Percentiles rank a stretch among this genome's conserved stretches.
phyloP scores from a whole-genome alignment of 2,329 filamentous ascomycete species.

The Xenoacremonium recifei region DNA sequence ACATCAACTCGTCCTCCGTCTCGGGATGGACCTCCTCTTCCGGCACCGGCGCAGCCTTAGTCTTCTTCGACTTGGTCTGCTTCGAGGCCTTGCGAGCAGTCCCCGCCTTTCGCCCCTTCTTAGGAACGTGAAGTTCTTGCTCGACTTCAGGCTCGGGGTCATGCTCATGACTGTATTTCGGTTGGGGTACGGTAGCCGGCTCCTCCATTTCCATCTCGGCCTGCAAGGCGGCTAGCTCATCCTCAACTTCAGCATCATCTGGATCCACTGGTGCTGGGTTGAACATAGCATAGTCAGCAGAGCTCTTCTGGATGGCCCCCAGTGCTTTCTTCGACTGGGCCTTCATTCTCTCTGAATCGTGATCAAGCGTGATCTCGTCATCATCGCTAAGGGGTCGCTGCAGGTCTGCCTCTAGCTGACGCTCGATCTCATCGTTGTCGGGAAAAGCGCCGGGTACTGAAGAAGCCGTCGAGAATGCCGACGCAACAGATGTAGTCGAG shows the following conservation, averaged over 20 bases:
- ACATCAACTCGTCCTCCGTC: constrained; percentile 14
- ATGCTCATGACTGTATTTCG: constrained; percentile 3
- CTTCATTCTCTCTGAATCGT: constrained; percentile 43
- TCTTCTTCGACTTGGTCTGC: constrained; percentile 46
- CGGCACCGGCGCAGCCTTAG: constrained; percentile 32
- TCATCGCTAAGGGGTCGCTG: constrained; percentile 55
- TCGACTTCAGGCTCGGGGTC: constrained; percentile 4
- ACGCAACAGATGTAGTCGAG: constrained; percentile 52
- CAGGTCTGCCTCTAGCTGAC: constrained; percentile 63
- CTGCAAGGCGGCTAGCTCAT: constrained; percentile 49
- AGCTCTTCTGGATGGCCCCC: constrained; percentile 27
- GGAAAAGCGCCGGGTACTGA: constrained; percentile 42
- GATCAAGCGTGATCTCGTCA: constrained; percentile 47
- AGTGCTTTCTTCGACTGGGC: constrained; percentile 29
- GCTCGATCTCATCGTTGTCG: constrained; percentile 65
- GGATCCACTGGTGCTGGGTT: constrained; percentile 44
- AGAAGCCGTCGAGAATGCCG: constrained; percentile 51
- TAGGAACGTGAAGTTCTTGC: constrained; percentile 41
- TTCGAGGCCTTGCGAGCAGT: constrained; percentile 49
- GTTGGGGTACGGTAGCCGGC: constrained; percentile 7
- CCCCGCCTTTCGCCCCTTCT: constrained; percentile 55
- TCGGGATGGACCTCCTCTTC: constrained; percentile 16
- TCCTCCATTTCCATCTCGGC: constrained; percentile 45
- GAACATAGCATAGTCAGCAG: constrained; percentile 50
- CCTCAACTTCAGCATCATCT: constrained; percentile 49